Base-by-base conservation (phyloP, 2,329 filamentous ascomycete species). In the Fusarium chlamydosporum region DNA sequence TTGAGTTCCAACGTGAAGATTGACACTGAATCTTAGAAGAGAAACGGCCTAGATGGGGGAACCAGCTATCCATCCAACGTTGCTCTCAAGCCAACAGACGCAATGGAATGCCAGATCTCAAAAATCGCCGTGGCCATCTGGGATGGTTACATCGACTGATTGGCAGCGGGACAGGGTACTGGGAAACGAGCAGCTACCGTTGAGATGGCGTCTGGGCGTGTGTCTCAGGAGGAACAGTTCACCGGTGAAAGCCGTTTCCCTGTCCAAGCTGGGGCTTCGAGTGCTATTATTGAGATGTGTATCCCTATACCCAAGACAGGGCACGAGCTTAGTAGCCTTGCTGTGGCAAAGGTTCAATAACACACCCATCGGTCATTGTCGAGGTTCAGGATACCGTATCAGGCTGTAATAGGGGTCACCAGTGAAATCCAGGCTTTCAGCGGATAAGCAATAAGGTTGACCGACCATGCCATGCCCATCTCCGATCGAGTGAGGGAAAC, bases 21-120 rank as follows among this genome's bases (percentile, higher is more conserved):
- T 38, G 23, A 38, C n/a, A 33, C 12, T 13, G 31, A 59, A 52
- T 34, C 20, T 23, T 13, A 41, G 57, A 50, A 65, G 60, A 38
- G 53, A 56, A 60, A 41, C 47, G 50, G 56, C 41, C 59, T 63
- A 33, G 53, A 61, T 68, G 63, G 71, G 61, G 61, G 58, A 59
- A 70, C 59, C 60, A 63, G 63, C 59, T 63, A 59, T 60, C 62
- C 61, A 52, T 68, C 41, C 64, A 59, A 67, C 43, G 50, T 60
- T 71, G 47, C 58, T 73, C 64, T 55, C 65, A 65, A 70, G 61
- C 58, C 62, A 64, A 47, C 46, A 63, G 68, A 65, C 70, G 58
- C 64, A 66, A 55, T 73, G 72, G 71, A 66, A 67, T 66, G 72
- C 67, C 73, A 74, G 72, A 74, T 75, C 71, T 75, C 37, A 68